Evolutionary conservation across 2,329 filamentous ascomycete species (phyloP), one percentile per base, ranked within the genome.

Genomic region (Fusarium avenaceum): DNA sequence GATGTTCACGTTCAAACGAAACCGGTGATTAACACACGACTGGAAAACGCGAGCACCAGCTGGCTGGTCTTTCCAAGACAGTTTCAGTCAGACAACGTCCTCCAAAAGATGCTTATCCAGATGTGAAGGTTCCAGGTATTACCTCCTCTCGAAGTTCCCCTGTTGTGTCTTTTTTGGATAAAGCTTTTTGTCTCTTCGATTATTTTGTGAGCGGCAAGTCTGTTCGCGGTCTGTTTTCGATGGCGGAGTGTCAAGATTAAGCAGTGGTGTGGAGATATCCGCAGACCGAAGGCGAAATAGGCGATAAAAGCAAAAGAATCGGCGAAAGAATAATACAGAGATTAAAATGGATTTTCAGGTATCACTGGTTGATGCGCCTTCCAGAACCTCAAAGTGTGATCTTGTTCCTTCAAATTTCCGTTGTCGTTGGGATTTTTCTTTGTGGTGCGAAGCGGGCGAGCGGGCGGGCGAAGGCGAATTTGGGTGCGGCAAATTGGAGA

Each of bases 361-460:
- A 71, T 73, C 72, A 72, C 74, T 57, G 66, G 63, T 65, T 68
- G 70, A 76, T 73, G 69, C 74, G 72, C 72, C 70, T 74, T 43
- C 71, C 70, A 69, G 62, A 63, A 66, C 70, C 71, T 72, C 64
- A 47, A 59, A 44, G 32, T 58, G 50, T 58, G 63, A 59, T 63
- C 58, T 70, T 65, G 54, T 67, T 65, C 58, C 72, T 72, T 59
- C 54, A 56, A 62, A 59, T 67, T 67, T 63, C 70, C 60, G 55
- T 68, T 67, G 49, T 63, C 61, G 62, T 63, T 59, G 47, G 46
- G 46, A 56, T 51, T 70, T 73, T 73, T 28, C 22, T 48, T 51
- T 62, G 50, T 65, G 46, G 59, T 47, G 69, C 60, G 68, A 58
- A 57, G 65, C 52, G 61, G 47, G 52, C 50, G 50, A 48, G 58